Base-by-base conservation (phyloP, 2,329 filamentous ascomycete species). In the Aspergillus proliferans region DNA sequence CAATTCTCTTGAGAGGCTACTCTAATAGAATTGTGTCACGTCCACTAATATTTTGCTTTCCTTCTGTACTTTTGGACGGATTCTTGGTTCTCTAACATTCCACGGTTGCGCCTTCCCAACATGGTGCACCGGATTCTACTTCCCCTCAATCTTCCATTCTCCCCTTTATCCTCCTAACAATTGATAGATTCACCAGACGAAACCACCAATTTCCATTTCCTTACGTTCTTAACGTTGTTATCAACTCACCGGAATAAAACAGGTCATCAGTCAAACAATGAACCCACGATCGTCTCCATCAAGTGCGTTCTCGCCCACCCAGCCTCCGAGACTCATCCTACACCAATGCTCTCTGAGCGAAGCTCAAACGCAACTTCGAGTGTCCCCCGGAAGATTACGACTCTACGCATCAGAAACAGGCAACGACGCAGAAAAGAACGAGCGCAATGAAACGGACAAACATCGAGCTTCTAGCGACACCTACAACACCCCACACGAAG, bases 1-100 rank as follows among this genome's bases (percentile, higher is more conserved):
- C 63, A 65, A 62, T 64, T 64, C 57, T 62, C 50, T 52, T 26
- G 53, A 60, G 47, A 45, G 46, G 40, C 21, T 26, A 8, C n/a
- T 21, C 19, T 26, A 39, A 46, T 46, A 1, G 33, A 38, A 24
- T 39, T 33, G 19, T 22, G 38, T 8, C 34, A 40, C 38, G 15
- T 15, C 38, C 19, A 40, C 18, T 19, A 14, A 19, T 15, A 1
- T 10, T 19, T n/a, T 40, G 6, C 38, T 40, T 40, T 19, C 38
- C 3, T 40, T 22, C 10, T 40, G 18, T 19, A 22, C 21, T 6
- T 22, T 19, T 33, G 18, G 7, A 8, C 18, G 19, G 14, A 18
- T 45, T 36, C 43, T 19, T 34, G 15, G 4, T 30, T 30, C 5
- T 30, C 26, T 12, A 5, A 30, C 26, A 30, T 30, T 4, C 9